Conservation (phyloP, 2,329 filamentous ascomycete species). For the Gnomoniopsis smithogilvyi region DNA sequence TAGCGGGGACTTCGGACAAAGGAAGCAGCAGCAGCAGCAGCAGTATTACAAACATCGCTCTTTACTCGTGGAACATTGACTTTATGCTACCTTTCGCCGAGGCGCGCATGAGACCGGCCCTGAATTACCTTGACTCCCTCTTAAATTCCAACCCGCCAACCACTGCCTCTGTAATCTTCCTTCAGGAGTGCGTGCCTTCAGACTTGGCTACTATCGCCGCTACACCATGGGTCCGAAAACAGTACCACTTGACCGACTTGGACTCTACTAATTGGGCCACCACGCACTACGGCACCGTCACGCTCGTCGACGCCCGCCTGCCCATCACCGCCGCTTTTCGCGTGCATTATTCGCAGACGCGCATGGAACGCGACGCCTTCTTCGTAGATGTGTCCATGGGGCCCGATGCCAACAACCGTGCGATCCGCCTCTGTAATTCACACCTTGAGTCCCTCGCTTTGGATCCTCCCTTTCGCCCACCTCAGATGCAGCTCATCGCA, state of each 20-base stretch:
- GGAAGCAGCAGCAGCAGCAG: background rate
- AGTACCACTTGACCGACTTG: slow-evolving; percentile 47
- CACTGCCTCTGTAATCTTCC: slow-evolving; percentile 39
- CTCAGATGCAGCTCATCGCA: slow-evolving; percentile 43
- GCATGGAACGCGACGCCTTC: slow-evolving; percentile 50
- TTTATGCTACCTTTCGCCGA: slow-evolving; percentile 30
- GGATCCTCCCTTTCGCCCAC: slow-evolving; percentile 44
- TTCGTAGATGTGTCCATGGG: slow-evolving; percentile 47
- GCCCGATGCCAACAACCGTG: slow-evolving; percentile 20
- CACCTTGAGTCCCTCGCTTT: slow-evolving; percentile 54
- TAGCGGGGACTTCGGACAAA: background rate
- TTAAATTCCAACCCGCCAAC: slow-evolving; percentile 1
- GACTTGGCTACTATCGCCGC: slow-evolving; percentile 42
- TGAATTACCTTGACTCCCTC: slow-evolving; percentile 26
- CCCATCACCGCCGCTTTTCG: slow-evolving; percentile 44
- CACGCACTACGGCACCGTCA: slow-evolving; percentile 49
- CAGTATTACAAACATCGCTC: slow-evolving; percentile 24
- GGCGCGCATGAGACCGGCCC: slow-evolving; percentile 30
- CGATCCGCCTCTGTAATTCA: slow-evolving; percentile 51
- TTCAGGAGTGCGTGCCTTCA: slow-evolving; percentile 48
- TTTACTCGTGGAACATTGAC: slow-evolving; percentile 36
- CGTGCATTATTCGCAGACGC: slow-evolving; percentile 44
- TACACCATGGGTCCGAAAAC: slow-evolving; percentile 42
- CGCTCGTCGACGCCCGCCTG: slow-evolving; percentile 46
- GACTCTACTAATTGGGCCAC: slow-evolving; percentile 40